Percentiles rank a stretch among this genome's conserved stretches.
Conservation (phyloP, 108 stramenopile species). For the Bacterosira constricta region DNA sequence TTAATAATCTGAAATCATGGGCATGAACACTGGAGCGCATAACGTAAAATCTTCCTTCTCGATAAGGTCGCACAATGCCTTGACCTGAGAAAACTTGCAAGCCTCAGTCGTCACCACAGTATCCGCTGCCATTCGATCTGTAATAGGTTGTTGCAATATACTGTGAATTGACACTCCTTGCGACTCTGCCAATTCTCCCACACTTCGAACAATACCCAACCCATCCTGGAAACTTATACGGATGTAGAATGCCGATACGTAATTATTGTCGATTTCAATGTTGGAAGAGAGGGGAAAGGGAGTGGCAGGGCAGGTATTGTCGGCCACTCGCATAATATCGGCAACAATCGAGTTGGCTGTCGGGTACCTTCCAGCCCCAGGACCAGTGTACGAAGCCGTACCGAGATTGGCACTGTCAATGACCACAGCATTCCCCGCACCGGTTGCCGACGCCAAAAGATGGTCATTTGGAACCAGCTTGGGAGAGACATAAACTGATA, state of each 20-base stretch:
- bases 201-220: constrained; percentile 77
- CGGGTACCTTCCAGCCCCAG: constrained; percentile 93
- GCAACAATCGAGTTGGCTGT: constrained; percentile 93
- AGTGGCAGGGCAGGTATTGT: constrained; percentile 36
- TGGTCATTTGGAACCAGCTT: constrained; percentile 73
- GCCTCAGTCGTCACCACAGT: constrained; percentile 85
- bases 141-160: constrained; percentile 86
- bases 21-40: constrained; percentile 60
- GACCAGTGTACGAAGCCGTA: constrained; percentile 73
- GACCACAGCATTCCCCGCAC: constrained; percentile 79
- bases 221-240: constrained; percentile 84
- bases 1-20: constrained; percentile 55
- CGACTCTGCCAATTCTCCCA: constrained; percentile 83
- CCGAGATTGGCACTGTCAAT: constrained; percentile 79
- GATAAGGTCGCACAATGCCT: constrained; percentile 58
- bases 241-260: constrained; percentile 75
- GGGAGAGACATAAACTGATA: constrained; percentile 86
- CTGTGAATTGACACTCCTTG: constrained; percentile 79
- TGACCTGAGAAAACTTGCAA: constrained; percentile 57
- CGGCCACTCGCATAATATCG: constrained; percentile 84
- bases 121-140: constrained; percentile 71
- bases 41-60: constrained; percentile 61
- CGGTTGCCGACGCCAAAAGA: constrained; percentile 66
- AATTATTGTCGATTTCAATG: constrained; percentile 75
- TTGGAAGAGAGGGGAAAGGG: constrained; percentile 43